A percentile compares a stretch with the other conserved stretches of the same genome.
Evolutionary conservation across 192 early-diverging fungal genomes (phyloP).

Genomic region (Backusella circina): DNA sequence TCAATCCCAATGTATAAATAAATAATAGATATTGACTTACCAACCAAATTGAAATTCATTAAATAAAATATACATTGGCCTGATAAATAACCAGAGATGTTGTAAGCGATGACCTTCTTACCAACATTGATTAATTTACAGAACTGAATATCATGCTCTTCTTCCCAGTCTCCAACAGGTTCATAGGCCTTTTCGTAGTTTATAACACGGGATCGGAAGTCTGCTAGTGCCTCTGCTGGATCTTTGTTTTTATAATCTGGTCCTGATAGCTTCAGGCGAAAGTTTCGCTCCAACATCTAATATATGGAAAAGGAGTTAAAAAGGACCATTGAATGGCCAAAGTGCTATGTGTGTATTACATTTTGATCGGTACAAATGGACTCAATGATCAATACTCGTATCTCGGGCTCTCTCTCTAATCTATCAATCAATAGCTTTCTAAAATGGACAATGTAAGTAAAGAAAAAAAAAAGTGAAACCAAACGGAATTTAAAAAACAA

Average conservation of each 20-base stretch:
- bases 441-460: neutral
- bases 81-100: slow-evolving; percentile 89
- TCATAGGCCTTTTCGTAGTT: slow-evolving; percentile 96
- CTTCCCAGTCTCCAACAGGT: slow-evolving; percentile 80
- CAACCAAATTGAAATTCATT: slow-evolving; percentile 93
- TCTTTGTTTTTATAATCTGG: slow-evolving; percentile 92
- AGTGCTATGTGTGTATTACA: slow-evolving; percentile 14
- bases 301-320: neutral
- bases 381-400: slow-evolving; percentile 74
- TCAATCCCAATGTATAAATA: too few relatives aligned
- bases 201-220: slow-evolving; percentile 80
- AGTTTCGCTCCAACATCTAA: slow-evolving; percentile 74
- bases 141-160: slow-evolving; percentile 76
- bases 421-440: slow-evolving; percentile 60
- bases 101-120: slow-evolving; percentile 92
- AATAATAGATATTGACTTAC: too few relatives aligned
- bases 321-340: neutral
- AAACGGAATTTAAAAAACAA: neutral
- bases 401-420: slow-evolving; percentile 55
- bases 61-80: slow-evolving; percentile 96
- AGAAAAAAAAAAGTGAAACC: neutral
- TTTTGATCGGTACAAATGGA: slow-evolving; percentile 80
- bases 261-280: slow-evolving; percentile 85
- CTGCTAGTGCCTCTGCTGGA: slow-evolving; percentile 70
- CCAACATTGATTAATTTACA: slow-evolving; percentile 98